Evolutionary conservation across 139 green algal species (phyloP).

Genomic region (Chlamydomonas incerta): DNA sequence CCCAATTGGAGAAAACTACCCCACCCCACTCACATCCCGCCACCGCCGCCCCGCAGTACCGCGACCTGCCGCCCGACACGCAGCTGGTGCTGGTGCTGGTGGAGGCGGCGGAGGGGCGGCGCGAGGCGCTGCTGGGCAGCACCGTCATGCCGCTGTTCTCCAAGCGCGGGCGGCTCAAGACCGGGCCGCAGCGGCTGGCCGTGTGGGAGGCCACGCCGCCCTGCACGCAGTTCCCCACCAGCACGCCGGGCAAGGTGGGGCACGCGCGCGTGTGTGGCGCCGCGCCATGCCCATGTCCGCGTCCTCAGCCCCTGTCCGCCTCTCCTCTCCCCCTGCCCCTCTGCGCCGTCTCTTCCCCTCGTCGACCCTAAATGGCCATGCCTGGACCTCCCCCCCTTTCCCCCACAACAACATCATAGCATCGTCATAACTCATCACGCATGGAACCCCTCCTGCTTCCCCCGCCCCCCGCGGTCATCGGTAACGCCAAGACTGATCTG

Average conservation of each 20-base stretch:
- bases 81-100: constrained; percentile 77
- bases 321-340: no score
- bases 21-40: neutral
- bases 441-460: no score
- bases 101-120: constrained; percentile 50
- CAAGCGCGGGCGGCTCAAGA: constrained; percentile 89
- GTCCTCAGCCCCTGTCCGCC: no score
- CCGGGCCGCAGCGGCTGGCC: constrained; percentile 74
- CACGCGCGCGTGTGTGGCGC: neutral
- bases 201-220: constrained; percentile 69
- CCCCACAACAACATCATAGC: no score
- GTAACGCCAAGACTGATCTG: no score
- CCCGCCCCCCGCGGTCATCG: no score
- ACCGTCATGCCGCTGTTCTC: constrained; percentile 86
- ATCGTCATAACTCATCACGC: no score
- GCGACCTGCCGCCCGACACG: constrained; percentile 81
- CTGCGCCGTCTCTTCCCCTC: no score
- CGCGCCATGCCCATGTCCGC: no score
- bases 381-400: no score
- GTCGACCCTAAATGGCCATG: no score
- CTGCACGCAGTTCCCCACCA: constrained; percentile 60
- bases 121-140: constrained; percentile 63
- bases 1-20: neutral
- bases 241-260: constrained; percentile 82
- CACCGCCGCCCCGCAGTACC: constrained; percentile 70